Evolutionary conservation across 148 eudicot genomes (phyloP), one percentile per base, ranked within the genome.

Genomic region (Camellia lanceoleosa): DNA sequence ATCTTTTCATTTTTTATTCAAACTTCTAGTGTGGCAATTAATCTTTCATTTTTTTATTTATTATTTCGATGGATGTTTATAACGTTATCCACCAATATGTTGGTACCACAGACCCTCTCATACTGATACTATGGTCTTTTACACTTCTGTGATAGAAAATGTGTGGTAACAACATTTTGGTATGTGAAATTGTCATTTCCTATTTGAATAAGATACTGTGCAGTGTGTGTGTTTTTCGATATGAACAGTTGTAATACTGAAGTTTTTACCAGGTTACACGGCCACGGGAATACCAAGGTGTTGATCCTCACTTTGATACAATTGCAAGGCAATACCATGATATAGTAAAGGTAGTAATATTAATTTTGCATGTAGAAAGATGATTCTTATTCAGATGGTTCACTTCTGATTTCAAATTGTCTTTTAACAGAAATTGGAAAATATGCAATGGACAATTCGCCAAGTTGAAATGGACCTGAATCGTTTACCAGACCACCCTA

Each of bases 271-370:
- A 96, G 99, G 94, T 91, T 62, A 92, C 98, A 15, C 98, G 99
- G 61, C 94, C 93, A 60, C 92, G 94, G 58, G 99, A 96, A 72
- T 96, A 96, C 79, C 97, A 93, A 90, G 99, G 99, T 5, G 98
- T 96, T 63, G 99, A 96, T 85, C 92, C 97, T 23, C 97, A 96
- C 83, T 96, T 96, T 44, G 99, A 96, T 82, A 79, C 84, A 43
- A 96, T 96, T 76, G 99, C 99, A 5, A 88, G 93, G 87, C 93
- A 96, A 82, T 96, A 96, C 89, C 98, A 96, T 47, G 99, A 96
- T 55, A 93, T 96, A 49, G 94, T 92, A 56, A 89, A 92, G 99
- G 99, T 93, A 79, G 71, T 41, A 58, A 63, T 38, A 11, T 49
- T 5, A 49, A 49, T 7, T 71, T 55, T 47, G 16, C 54, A 13